Percentiles rank a stretch among this genome's conserved stretches.
phyloP scores from a whole-genome alignment of 768 basidiomycete species.

The Rhodotorula graminis region DNA sequence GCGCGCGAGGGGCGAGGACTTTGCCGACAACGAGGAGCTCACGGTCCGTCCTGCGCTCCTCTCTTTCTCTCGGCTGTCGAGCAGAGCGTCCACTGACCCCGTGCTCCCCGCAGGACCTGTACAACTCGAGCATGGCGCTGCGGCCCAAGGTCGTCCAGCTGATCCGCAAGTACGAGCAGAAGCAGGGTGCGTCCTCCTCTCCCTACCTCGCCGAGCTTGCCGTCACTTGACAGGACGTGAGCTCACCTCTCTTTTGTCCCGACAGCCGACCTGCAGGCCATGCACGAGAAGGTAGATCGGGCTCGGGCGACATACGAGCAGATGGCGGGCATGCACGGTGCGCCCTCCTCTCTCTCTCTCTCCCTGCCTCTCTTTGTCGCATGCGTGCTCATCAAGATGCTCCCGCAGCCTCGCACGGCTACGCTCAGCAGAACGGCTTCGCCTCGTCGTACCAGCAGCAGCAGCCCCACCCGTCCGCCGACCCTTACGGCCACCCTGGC shows the following conservation, averaged over 20 bases:
- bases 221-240: neutral
- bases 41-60: slow-evolving; percentile 54
- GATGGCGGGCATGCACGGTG: slow-evolving; percentile 76
- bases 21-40: slow-evolving; percentile 88
- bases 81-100: neutral
- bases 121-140: slow-evolving; percentile 79
- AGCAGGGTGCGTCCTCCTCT: slow-evolving; percentile 57
- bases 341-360: slow-evolving; percentile 48
- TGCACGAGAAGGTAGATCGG: slow-evolving; percentile 89
- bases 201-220: neutral
- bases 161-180: slow-evolving; percentile 95
- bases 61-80: too few relatives aligned
- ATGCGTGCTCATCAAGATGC: too few relatives aligned
- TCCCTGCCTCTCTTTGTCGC: neutral
- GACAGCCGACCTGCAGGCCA: slow-evolving; percentile 81
- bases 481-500: slow-evolving; percentile 5
- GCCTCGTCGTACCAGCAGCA: slow-evolving; percentile 47
- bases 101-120: slow-evolving; percentile 65
- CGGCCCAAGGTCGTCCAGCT: slow-evolving; percentile 93
- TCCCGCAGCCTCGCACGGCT: neutral
- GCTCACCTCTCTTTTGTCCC: neutral
- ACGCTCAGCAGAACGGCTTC: slow-evolving; percentile 38
- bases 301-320: slow-evolving; percentile 84
- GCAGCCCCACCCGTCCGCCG: slow-evolving; percentile 44
- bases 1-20: slow-evolving; percentile 70